A percentile compares a stretch with the other conserved stretches of the same genome.
These are phyloP conservation scores for Dissoconium aciculare DNA, from an alignment of 2,329 filamentous ascomycete genomes.

Conservation along the genomic window DNA sequence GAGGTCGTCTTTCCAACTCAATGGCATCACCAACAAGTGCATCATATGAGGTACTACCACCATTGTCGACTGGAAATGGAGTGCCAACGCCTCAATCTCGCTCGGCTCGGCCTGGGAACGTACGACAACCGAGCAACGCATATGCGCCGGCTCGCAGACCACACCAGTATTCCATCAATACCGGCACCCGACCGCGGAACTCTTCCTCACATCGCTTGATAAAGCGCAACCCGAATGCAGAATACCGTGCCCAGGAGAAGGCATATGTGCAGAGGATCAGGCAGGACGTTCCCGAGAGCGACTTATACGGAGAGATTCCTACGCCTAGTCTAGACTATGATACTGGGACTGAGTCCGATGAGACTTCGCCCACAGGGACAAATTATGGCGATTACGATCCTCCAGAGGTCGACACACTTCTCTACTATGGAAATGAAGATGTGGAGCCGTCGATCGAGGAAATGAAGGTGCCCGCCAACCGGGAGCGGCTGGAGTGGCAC, in stretches of 20 bases:
- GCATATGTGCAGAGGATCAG: conserved; percentile 87
- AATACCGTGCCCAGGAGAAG: conserved; percentile 74
- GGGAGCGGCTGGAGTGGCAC: conserved; percentile 92
- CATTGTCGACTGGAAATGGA: conserved; percentile 4
- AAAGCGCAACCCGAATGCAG: conserved; percentile 51
- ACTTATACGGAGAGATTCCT: conserved; percentile 60
- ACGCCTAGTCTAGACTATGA: conserved; percentile 52
- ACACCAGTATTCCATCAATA: conserved; percentile 30
- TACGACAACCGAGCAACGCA: conserved; percentile 33
- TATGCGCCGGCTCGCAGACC: conserved; percentile 36
- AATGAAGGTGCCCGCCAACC: conserved; percentile 69
- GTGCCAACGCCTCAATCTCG: conserved; percentile 9
- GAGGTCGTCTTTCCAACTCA: not conserved
- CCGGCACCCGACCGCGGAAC: conserved; percentile 36
- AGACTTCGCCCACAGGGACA: conserved; percentile 77
- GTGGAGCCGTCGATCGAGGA: conserved; percentile 82
- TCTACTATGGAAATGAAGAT: conserved; percentile 85
- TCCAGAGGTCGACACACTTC: conserved; percentile 80
- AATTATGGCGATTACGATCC: conserved; percentile 66
- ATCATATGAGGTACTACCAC: conserved; percentile 11
- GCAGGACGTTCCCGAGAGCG: conserved; percentile 45
- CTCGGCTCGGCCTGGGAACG: conserved; percentile 28
- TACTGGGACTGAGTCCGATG: conserved; percentile 71
- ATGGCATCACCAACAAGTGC: conserved; percentile 3
- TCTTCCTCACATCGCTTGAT: conserved; percentile 40